Percentiles rank a stretch among this genome's conserved stretches.
phyloP scores from a whole-genome alignment of 2,329 filamentous ascomycete genomes.

The Colletotrichum lini region DNA sequence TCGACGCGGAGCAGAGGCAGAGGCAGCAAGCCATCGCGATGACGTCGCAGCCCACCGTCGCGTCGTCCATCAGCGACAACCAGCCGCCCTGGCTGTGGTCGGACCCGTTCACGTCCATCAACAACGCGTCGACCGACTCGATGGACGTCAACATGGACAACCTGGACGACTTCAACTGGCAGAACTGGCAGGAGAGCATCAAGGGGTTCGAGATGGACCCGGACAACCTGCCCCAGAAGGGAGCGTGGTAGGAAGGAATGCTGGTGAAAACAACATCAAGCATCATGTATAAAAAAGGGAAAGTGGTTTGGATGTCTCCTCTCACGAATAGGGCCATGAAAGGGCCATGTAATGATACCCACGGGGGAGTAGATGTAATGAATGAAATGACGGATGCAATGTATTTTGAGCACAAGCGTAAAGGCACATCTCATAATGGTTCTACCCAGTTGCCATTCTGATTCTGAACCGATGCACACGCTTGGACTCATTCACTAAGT shows the following conservation, averaged over 20 bases:
- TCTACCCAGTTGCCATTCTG: too few relatives aligned
- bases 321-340: constrained; percentile 10
- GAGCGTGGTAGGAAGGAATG: constrained; percentile 23
- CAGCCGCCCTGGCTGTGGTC: constrained; percentile 61
- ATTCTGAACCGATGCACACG: too few relatives aligned
- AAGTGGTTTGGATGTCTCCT: constrained; percentile 15
- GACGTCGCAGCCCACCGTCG: constrained; percentile 43
- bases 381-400: constrained; percentile 34
- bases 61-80: constrained; percentile 51
- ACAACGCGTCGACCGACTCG: constrained; percentile 49
- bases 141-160: constrained; percentile 53
- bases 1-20: constrained; percentile 38
- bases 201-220: constrained; percentile 54
- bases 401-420: constrained; percentile 1
- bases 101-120: constrained; percentile 50
- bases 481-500: too few relatives aligned
- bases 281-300: background rate
- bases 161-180: constrained; percentile 63
- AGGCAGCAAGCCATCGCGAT: constrained; percentile 44
- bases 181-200: constrained; percentile 62
- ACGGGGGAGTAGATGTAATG: constrained; percentile 27
- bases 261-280: too few relatives aligned
- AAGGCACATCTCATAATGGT: too few relatives aligned
- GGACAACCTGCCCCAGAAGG: constrained; percentile 33
- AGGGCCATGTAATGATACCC: constrained; percentile 38